Evolutionary conservation across 2,329 filamentous ascomycete genomes (phyloP), one percentile per base, ranked within the genome.

Genomic region (Capronia coronata): DNA sequence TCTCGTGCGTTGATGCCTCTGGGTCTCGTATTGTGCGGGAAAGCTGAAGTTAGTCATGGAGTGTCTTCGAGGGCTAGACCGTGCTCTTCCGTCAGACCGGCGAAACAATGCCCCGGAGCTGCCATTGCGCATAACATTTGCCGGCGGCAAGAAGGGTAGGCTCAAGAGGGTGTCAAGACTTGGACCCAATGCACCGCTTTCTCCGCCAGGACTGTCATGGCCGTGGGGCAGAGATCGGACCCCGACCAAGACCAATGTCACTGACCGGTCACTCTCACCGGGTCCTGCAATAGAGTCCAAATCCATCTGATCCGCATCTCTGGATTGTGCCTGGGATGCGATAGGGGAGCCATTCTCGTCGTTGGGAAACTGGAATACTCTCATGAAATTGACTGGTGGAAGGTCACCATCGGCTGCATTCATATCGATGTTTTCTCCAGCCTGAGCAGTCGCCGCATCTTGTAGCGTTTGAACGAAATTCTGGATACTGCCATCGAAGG

Each of bases 161-260:
- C 63, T 75, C 43, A 67, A 70, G 59, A 67, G 67, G 61, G 71
- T 67, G 64, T 74, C 70, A 30, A 75, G 56, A 44, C 68, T 67
- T 37, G 67, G 59, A 35, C 62, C 70, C 30, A 69, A 51, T 4
- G 51, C 49, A 5, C 52, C 57, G 38, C 58, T 59, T 10, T 60
- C 61, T 19, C 53, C 54, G 68, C 71, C 52, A 73, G 60, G 71
- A 62, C 59, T 70, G 35, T 67, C 67, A 39, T 74, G 73, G 46
- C 74, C 72, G 42, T 64, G 75, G 25, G 76, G 79, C 50, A 84
- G 80, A 21, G 81, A 83, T 46, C 82, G 72, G 48, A 85, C 83
- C 46, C 82, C 82, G 34, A 85, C 82, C 45, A 85, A 82, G 37
- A 85, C 83, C 54, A 85, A 75, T 7, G 82, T 83, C 32, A 84